phyloP scores from a whole-genome alignment of 140 eudicot species.

The Oenanthe javanica region DNA sequence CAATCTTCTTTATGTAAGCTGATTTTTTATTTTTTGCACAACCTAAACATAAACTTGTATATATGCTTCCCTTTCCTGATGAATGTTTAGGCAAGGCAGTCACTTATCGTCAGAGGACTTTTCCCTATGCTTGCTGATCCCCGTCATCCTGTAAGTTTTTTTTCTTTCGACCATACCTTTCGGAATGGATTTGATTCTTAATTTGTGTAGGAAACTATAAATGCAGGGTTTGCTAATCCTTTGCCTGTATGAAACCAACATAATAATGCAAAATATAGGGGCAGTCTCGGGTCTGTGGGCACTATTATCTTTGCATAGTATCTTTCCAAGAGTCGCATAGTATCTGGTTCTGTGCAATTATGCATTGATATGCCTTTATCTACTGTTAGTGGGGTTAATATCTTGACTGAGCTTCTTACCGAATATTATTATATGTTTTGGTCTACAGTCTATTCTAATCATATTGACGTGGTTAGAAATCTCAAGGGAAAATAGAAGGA shows the following conservation, averaged over 20 bases:
- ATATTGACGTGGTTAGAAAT: background rate
- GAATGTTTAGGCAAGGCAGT: constrained; percentile 15
- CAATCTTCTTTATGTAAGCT: background rate
- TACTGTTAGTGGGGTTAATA: background rate
- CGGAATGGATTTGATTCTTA: background rate
- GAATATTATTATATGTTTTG: background rate
- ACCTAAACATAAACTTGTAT: background rate
- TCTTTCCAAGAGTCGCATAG: background rate
- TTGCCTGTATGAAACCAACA: background rate
- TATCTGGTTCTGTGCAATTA: background rate
- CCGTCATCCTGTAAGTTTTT: constrained; percentile 54
- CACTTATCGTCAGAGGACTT: constrained; percentile 13
- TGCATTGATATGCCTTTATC: background rate
- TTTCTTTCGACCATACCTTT: background rate
- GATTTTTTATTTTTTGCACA: background rate
- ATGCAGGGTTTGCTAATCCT: background rate
- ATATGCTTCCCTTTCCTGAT: background rate
- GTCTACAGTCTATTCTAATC: background rate
- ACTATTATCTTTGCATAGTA: background rate
- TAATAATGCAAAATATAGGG: background rate
- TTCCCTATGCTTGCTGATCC: constrained; percentile 15
- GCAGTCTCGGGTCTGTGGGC: background rate
- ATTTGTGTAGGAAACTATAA: background rate
- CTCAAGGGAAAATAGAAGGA: background rate
- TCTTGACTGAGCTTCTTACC: background rate